These are phyloP conservation scores for Leptodontidium sp. DNA, from an alignment of 2,329 filamentous ascomycete genomes.

Conservation along the genomic window DNA sequence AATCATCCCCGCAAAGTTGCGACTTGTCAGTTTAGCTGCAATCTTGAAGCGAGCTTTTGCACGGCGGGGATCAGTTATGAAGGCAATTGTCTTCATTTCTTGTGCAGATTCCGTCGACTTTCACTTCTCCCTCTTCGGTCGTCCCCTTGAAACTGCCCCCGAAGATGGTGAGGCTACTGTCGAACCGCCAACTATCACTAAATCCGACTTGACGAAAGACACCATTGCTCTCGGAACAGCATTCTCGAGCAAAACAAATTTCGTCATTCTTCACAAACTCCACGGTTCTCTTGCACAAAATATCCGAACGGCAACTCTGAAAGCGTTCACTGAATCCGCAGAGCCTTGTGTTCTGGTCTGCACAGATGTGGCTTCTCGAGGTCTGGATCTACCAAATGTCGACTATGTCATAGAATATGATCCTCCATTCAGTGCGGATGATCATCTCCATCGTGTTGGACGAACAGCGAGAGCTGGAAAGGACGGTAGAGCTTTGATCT, in stretches of 20 bases:
- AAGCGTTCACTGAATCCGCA: slow-evolving; percentile 76
- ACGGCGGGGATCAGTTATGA: slow-evolving; percentile 90
- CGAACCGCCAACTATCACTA: slow-evolving; percentile 43
- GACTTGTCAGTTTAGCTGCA: slow-evolving; percentile 86
- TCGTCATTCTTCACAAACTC: slow-evolving; percentile 82
- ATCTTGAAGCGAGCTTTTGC: slow-evolving; percentile 88
- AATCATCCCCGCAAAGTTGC: slow-evolving; percentile 86
- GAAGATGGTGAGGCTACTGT: slow-evolving; percentile 47
- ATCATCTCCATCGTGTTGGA: slow-evolving; percentile 94
- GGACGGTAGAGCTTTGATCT: slow-evolving; percentile 85
- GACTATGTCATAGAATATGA: slow-evolving; percentile 97
- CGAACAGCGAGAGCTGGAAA: slow-evolving; percentile 93
- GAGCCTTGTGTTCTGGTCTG: slow-evolving; percentile 86
- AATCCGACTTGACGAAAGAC: slow-evolving; percentile 54
- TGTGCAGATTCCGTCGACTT: slow-evolving; percentile 98
- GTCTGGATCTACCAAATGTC: slow-evolving; percentile 93
- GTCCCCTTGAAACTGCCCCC: slow-evolving; percentile 36
- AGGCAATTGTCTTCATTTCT: slow-evolving; percentile 95
- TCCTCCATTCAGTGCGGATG: slow-evolving; percentile 89
- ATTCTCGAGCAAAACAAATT: slow-evolving; percentile 78
- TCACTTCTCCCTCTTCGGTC: slow-evolving; percentile 83
- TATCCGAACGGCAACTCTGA: slow-evolving; percentile 85
- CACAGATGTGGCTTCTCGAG: slow-evolving; percentile 94
- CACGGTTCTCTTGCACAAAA: slow-evolving; percentile 92
- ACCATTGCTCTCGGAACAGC: slow-evolving; percentile 76